Percentiles rank a stretch among this genome's conserved stretches.
Conservation (phyloP, 2,329 filamentous ascomycete genomes). For the Ceratocystis smalleyi region DNA sequence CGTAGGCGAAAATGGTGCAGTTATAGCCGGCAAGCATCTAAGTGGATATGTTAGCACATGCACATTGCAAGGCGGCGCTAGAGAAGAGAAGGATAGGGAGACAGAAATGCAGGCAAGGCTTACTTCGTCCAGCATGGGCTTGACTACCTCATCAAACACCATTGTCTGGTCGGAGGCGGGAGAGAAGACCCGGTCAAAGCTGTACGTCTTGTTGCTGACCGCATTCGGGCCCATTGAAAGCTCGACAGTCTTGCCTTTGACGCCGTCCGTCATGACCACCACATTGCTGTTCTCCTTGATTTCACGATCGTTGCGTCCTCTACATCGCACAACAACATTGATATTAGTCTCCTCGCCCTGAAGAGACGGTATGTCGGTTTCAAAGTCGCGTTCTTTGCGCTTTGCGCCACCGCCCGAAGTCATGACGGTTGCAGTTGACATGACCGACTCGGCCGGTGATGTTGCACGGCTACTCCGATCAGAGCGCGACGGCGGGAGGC, state of each 20-base stretch:
- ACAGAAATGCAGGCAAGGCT: conserved; percentile 19
- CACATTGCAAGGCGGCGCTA: not conserved
- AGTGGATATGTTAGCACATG: not conserved
- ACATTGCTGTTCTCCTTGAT: conserved; percentile 89
- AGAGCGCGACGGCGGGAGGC: not conserved
- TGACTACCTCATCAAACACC: conserved; percentile 89
- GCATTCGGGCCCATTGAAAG: conserved; percentile 86
- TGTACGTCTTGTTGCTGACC: conserved; percentile 88
- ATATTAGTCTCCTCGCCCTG: conserved; percentile 80
- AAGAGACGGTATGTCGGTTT: conserved; percentile 39
- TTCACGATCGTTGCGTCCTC: conserved; percentile 83
- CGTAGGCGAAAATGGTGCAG: conserved; percentile 97
- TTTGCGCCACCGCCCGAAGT: conserved; percentile 45
- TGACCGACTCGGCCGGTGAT: conserved; percentile 56
- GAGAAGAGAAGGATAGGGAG: too few species aligned
- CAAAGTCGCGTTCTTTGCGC: conserved; percentile 77
- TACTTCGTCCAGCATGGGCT: conserved; percentile 85
- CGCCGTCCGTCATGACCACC: conserved; percentile 74
- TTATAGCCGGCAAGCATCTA: conserved; percentile 91
- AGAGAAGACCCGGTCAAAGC: conserved; percentile 94
- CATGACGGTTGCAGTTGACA: conserved; percentile 32
- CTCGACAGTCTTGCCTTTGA: conserved; percentile 69
- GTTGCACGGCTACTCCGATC: conserved; percentile 28
- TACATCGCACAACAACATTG: conserved; percentile 88
- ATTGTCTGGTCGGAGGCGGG: conserved; percentile 85